Percentiles rank a stretch among this genome's conserved stretches.
phyloP scores from a whole-genome alignment of 345 rosid species.

The Lepidium africanum region DNA sequence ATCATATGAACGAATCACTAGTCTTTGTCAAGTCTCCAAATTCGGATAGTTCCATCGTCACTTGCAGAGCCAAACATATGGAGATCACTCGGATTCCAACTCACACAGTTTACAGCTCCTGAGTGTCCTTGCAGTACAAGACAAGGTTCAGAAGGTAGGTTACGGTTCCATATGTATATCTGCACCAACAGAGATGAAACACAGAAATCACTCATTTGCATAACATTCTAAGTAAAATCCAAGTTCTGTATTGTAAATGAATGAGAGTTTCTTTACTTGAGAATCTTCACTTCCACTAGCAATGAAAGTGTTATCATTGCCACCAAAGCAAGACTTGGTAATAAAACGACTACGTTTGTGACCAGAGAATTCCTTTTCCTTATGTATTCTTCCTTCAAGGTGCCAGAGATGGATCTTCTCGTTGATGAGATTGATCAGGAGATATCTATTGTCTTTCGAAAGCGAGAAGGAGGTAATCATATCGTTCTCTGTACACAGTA shows the following conservation, averaged over 20 bases:
- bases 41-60: conserved; percentile 50
- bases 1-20: no score
- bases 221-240: background rate
- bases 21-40: conserved; percentile 43
- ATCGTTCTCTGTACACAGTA: conserved; percentile 34
- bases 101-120: conserved; percentile 51
- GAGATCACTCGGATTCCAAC: conserved; percentile 45
- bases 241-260: background rate
- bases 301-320: conserved; percentile 37
- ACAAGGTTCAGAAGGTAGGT: conserved; percentile 7
- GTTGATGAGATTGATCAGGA: conserved; percentile 41
- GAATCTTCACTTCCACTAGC: conserved; percentile 65
- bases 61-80: conserved; percentile 66
- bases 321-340: conserved; percentile 62
- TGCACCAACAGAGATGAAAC: conserved; percentile 1
- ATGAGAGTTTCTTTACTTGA: conserved; percentile 29
- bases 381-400: conserved; percentile 13
- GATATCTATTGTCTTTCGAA: conserved; percentile 36
- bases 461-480: conserved; percentile 48
- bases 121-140: conserved; percentile 41
- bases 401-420: conserved; percentile 49
- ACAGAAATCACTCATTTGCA: conserved; percentile 5
- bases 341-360: conserved; percentile 39
- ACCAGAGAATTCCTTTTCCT: conserved; percentile 23
- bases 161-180: conserved; percentile 53